Evolutionary conservation across 768 basidiomycete species (phyloP).

Genomic region (Russula dissimulans): DNA sequence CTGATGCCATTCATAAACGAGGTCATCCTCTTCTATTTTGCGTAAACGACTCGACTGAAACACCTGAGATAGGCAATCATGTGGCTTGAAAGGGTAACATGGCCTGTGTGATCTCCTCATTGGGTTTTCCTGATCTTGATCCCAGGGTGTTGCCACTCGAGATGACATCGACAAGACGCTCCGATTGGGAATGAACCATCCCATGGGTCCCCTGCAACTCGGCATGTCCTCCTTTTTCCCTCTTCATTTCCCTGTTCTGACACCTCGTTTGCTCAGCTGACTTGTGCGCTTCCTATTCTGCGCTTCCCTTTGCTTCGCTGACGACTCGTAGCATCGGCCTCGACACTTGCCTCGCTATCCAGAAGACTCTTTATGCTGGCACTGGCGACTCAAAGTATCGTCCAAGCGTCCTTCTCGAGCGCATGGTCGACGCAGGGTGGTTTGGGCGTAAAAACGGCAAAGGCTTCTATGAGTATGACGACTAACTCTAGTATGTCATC

Average conservation of each 20-base stretch:
- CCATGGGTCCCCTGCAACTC: conserved; percentile 89
- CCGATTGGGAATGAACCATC: conserved; percentile 88
- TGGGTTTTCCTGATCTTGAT: background rate
- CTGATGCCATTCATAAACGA: conserved; percentile 98
- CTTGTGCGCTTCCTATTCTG: conserved; percentile 26
- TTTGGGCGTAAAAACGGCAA: conserved; percentile 87
- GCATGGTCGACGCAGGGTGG: conserved; percentile 97
- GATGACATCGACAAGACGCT: conserved; percentile 96
- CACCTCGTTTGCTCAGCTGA: conserved; percentile 23
- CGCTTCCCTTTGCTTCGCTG: background rate
- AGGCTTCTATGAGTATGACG: conserved; percentile 84
- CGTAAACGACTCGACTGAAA: background rate
- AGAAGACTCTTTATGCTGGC: conserved; percentile 79
- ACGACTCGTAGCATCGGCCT: conserved; percentile 69
- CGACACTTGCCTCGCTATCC: conserved; percentile 92
- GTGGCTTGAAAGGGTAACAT: conserved; percentile 73
- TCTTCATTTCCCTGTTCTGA: background rate
- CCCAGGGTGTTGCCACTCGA: conserved; percentile 67
- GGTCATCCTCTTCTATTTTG: conserved; percentile 29
- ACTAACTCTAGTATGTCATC: background rate
- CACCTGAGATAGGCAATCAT: conserved; percentile 64
- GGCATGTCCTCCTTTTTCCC: conserved; percentile 33
- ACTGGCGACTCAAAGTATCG: conserved; percentile 94
- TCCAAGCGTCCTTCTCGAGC: conserved; percentile 77
- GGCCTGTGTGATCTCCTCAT: background rate